Evolutionary conservation across 163 green algal genomes (phyloP), one percentile per base, ranked within the genome.

Genomic region (Trebouxiophyceae sp.): DNA sequence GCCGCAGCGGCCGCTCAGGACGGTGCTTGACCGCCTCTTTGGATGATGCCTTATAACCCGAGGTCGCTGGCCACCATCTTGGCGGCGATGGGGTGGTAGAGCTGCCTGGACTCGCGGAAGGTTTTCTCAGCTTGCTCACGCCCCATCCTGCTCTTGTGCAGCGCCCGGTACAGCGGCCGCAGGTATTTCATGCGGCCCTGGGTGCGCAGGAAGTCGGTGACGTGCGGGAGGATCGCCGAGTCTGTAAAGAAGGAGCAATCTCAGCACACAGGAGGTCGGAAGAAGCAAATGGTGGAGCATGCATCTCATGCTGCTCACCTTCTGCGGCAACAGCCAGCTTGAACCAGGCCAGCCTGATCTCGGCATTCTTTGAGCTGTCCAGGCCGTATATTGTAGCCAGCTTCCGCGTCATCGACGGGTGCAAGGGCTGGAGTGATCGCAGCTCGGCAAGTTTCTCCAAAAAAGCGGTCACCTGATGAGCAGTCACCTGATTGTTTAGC

Each of bases 161-260:
- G 65, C 22, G 82, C 76, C 44, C 80, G 79, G 77, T 92, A 95
- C 32, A 95, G 67, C 19, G 89, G 89, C 50, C 88, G 74, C 44
- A 94, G 62, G 70, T 81, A 95, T 64, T 96, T 96, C 89, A 96
- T 96, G 50, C 89, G 73, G 1, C 88, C 88, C 66, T 93, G 85
- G 19, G 72, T 74, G 16, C 54, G 71, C 0, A 94, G 71, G 57
- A 95, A 79, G 8, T 71, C 73, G 7, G 74, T 27, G 16, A 70
- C 70, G 5, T 60, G 30, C 0, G 76, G 68, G 33, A 91, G 65
- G 7, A 83, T 74, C 2, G 67, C 46, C 2, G 67, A 60, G 54
- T 95, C 86, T n/a, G n/a, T n/a, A n/a, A n/a, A n/a, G n/a, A n/a
- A n/a, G n/a, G n/a, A n/a, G n/a, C n/a, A n/a, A n/a, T n/a, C n/a